A percentile compares a stretch with the other conserved stretches of the same genome.
Conservation (phyloP, 2,329 filamentous ascomycete genomes). For the Rugonectria rugulosa region DNA sequence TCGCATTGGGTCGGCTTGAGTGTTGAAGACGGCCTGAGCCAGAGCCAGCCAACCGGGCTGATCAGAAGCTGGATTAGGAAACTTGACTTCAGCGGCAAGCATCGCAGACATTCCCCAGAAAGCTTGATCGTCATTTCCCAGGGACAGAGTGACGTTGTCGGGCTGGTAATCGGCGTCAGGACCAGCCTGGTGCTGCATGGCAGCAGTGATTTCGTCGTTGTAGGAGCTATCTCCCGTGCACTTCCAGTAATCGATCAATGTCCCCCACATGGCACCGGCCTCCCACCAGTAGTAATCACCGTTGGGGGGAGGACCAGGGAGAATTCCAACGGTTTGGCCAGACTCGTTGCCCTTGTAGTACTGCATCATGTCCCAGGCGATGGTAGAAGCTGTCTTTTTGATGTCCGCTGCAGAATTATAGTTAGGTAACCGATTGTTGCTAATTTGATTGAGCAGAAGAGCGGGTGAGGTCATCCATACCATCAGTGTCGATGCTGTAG, state of each 20-base stretch:
- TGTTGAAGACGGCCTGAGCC: constrained; percentile 70
- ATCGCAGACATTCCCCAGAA: constrained; percentile 74
- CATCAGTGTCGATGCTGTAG: constrained; percentile 35
- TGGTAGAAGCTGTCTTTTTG: constrained; percentile 46
- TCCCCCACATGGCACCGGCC: constrained; percentile 67
- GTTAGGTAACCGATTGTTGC: constrained; percentile 25
- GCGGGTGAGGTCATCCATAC: constrained; percentile 22
- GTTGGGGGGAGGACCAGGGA: constrained; percentile 55
- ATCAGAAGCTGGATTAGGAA: constrained; percentile 60
- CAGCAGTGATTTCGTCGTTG: constrained; percentile 60
- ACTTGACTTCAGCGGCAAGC: constrained; percentile 64
- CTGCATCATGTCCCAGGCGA: constrained; percentile 54
- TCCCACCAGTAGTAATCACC: constrained; percentile 73
- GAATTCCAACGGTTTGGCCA: constrained; percentile 55
- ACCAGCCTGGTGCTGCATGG: constrained; percentile 61
- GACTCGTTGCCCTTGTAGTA: constrained; percentile 56
- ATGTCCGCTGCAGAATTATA: constrained; percentile 43
- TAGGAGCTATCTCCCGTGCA: constrained; percentile 66
- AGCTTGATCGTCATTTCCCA: constrained; percentile 71
- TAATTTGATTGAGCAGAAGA: neutral
- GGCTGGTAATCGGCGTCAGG: constrained; percentile 64
- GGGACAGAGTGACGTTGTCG: constrained; percentile 56
- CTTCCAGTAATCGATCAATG: constrained; percentile 70
- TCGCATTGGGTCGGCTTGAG: constrained; percentile 61
- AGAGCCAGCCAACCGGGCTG: constrained; percentile 63